These are phyloP conservation scores for Halophytophthora polymorphica DNA, from an alignment of 352 stramenopile genomes.

Conservation along the genomic window DNA sequence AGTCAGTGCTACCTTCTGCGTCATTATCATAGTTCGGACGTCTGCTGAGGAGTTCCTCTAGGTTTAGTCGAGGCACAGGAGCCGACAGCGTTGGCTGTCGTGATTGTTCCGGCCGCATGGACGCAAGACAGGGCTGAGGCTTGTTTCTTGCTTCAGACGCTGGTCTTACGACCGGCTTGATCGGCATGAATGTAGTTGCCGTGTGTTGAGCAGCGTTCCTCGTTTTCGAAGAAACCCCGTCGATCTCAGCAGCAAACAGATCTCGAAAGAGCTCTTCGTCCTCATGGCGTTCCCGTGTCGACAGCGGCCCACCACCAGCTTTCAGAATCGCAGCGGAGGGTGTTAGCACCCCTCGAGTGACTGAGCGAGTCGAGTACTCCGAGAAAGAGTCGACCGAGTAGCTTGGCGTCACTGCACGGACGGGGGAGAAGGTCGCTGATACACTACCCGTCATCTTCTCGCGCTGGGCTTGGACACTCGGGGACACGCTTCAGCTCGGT, in stretches of 20 bases:
- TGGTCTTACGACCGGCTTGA: slow-evolving; percentile 14
- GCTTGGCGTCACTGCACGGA: slow-evolving; percentile 1
- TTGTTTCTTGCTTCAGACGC: slow-evolving; percentile 3
- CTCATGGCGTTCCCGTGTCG: slow-evolving; percentile 24
- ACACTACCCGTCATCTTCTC: slow-evolving; percentile 23
- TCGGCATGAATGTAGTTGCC: slow-evolving; percentile 10
- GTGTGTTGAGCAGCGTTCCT: not conserved
- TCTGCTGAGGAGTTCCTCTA: slow-evolving; percentile 46
- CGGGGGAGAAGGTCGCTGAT: slow-evolving; percentile 7
- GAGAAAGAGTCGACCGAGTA: slow-evolving; percentile 64
- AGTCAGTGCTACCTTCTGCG: slow-evolving; percentile 4
- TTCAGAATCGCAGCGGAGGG: slow-evolving; percentile 15
- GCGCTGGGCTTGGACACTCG: not conserved
- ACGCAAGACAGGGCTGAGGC: slow-evolving; percentile 11
- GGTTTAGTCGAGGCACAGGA: slow-evolving; percentile 38
- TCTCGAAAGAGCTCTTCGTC: slow-evolving; percentile 73
- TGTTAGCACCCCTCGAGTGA: slow-evolving; percentile 23
- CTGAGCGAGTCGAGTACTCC: slow-evolving; percentile 38
- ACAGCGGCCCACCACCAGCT: slow-evolving; percentile 2
- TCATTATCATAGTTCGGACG: slow-evolving; percentile 21
- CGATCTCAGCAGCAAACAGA: slow-evolving; percentile 42
- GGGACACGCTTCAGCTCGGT: not conserved
- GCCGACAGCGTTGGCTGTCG: slow-evolving; percentile 6
- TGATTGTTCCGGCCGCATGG: slow-evolving; percentile 3
- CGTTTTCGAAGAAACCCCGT: slow-evolving; percentile 1